phyloP scores from a whole-genome alignment of 495 filamentous ascomycete genomes.

The Polyplosphaeria fusca region DNA sequence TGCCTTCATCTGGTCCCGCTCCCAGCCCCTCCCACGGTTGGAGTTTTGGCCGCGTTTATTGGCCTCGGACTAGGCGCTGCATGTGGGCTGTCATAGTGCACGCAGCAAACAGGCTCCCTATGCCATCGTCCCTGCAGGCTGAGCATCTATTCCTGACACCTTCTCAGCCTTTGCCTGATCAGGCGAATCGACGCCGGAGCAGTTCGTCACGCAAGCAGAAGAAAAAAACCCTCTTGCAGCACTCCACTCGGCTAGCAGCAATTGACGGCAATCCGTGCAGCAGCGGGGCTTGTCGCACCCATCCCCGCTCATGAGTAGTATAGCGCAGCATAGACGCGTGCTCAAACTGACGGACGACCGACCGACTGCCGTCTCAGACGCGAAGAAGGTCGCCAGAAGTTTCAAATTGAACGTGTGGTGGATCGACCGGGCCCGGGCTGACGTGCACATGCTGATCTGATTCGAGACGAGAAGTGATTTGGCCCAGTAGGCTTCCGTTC shows the following conservation, averaged over 20 bases:
- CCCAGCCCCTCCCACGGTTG: slow-evolving; percentile 29
- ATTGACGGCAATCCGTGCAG: background rate
- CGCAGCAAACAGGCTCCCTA: slow-evolving; percentile 27
- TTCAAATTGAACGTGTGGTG: too few species aligned
- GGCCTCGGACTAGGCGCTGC: slow-evolving; percentile 19
- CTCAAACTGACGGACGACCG: too few species aligned
- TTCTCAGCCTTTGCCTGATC: slow-evolving; percentile 22
- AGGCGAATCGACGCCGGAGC: background rate
- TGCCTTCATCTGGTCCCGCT: slow-evolving; percentile 18
- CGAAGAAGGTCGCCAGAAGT: too few species aligned
- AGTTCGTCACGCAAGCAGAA: slow-evolving; percentile 17
- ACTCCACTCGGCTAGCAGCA: slow-evolving; percentile 14
- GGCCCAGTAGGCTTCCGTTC: too few species aligned
- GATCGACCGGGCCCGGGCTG: too few species aligned
- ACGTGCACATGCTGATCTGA: too few species aligned
- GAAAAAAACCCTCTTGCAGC: slow-evolving; percentile 16
- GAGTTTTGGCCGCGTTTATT: slow-evolving; percentile 8
- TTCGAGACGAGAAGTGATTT: slow-evolving; percentile 14
- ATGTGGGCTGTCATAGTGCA: slow-evolving; percentile 21
- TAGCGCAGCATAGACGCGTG: too few species aligned
- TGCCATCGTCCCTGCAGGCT: slow-evolving; percentile 10
- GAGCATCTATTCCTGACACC: background rate
- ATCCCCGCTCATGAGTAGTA: too few species aligned
- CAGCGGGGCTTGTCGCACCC: too few species aligned
- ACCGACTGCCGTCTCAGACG: too few species aligned